These are phyloP conservation scores for Fusarium sp. DNA, from an alignment of 2,329 filamentous ascomycete genomes.

Conservation along the genomic window DNA sequence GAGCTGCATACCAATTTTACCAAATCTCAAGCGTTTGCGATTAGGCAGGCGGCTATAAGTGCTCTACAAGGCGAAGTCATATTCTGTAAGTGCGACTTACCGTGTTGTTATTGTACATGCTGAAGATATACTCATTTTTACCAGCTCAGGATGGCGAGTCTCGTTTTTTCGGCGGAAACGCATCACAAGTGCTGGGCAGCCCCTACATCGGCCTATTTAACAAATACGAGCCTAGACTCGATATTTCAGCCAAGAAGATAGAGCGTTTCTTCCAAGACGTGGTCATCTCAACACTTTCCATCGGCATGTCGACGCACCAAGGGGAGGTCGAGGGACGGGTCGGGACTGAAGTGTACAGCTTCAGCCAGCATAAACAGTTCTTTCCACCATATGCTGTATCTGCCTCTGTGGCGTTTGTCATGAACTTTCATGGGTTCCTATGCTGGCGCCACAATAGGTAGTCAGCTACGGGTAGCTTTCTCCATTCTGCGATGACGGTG, in stretches of 20 bases:
- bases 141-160: no score
- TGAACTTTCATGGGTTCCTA: not conserved
- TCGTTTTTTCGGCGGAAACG: no score
- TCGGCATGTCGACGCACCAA: not conserved
- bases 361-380: not conserved
- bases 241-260: not conserved
- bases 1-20: not conserved
- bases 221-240: rapidly evolving
- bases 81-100: no score
- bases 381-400: not conserved
- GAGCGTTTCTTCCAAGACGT: not conserved
- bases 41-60: not conserved
- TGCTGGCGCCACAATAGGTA: not conserved
- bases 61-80: not conserved
- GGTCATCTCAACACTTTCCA: not conserved
- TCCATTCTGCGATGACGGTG: not conserved
- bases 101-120: no score
- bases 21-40: not conserved
- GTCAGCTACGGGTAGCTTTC: not conserved
- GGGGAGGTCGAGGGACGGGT: not conserved
- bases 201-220: not conserved
- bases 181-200: not conserved
- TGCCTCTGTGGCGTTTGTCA: not conserved
- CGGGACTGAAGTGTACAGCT: not conserved
- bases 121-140: no score